A percentile compares a stretch with the other conserved stretches of the same genome.
Conservation (phyloP, 805 yeast genomes). For the Saccharomycopsis sp. region DNA sequence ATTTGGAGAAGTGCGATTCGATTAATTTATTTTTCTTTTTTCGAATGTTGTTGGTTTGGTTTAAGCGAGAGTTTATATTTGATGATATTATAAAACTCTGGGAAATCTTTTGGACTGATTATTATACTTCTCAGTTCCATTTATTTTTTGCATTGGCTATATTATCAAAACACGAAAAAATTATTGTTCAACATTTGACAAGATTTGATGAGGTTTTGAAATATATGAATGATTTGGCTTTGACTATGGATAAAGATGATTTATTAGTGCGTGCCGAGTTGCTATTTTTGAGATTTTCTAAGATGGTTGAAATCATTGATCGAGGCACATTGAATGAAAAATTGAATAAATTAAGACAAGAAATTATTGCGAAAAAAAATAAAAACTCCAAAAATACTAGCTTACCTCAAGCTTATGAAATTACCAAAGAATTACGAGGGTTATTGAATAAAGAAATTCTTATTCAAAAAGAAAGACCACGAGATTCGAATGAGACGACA, state of each 20-base stretch:
- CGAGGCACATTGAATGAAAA: slow-evolving; percentile 28
- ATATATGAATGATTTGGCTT: slow-evolving; percentile 85
- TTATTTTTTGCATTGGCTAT: slow-evolving; percentile 82
- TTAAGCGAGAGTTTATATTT: slow-evolving; percentile 82
- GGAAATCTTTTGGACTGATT: slow-evolving; percentile 91
- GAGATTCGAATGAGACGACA: slow-evolving; percentile 26
- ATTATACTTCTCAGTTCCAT: slow-evolving; percentile 78
- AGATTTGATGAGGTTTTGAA: slow-evolving; percentile 89
- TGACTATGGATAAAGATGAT: slow-evolving; percentile 67
- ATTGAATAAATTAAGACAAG: slow-evolving; percentile 15
- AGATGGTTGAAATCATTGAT: slow-evolving; percentile 76
- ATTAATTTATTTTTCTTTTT: slow-evolving; percentile 89
- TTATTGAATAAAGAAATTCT: slow-evolving; percentile 56
- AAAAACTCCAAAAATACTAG: slow-evolving; percentile 14
- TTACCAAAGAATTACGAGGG: slow-evolving; percentile 47
- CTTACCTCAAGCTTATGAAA: slow-evolving; percentile 18
- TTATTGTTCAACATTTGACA: slow-evolving; percentile 63
- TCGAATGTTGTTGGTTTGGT: slow-evolving; percentile 93
- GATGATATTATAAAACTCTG: slow-evolving; percentile 72
- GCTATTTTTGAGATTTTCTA: slow-evolving; percentile 69
- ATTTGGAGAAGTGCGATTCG: slow-evolving; percentile 81
- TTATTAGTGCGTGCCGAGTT: slow-evolving; percentile 79
- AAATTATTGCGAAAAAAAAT: slow-evolving; percentile 21
- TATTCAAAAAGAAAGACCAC: slow-evolving; percentile 50
- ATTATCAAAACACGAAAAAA: slow-evolving; percentile 77